Conservation (phyloP, 2,329 filamentous ascomycete genomes). For the Ampelomyces quisqualis region DNA sequence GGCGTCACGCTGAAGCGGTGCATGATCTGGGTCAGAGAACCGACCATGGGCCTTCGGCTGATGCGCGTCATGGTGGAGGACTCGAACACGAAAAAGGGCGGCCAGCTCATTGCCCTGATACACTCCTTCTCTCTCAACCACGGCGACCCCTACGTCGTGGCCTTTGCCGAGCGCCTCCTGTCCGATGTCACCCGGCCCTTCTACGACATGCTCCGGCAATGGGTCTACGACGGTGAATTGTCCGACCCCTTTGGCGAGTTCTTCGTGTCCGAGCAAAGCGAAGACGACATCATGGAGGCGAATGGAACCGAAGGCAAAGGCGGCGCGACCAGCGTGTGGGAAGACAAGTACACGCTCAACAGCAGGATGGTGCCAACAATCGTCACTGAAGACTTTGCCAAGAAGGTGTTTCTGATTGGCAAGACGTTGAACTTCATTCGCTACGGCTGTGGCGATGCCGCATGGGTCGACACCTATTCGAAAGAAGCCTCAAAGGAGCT, state of each 20-base stretch:
- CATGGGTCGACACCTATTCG: constrained; percentile 95
- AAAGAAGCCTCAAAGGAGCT: constrained; percentile 90
- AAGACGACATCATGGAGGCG: constrained; percentile 47
- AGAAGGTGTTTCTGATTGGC: constrained; percentile 95
- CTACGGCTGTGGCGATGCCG: constrained; percentile 88
- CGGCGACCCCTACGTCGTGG: constrained; percentile 90
- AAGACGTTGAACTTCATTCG: constrained; percentile 98
- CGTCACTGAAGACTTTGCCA: constrained; percentile 88
- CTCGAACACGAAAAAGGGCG: constrained; percentile 78
- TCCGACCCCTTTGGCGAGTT: constrained; percentile 96
- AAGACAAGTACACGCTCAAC: constrained; percentile 91
- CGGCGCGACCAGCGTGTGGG: constrained; percentile 89
- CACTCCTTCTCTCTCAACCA: constrained; percentile 92
- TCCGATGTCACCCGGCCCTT: constrained; percentile 88
- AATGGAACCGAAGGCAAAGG: constrained; percentile 46
- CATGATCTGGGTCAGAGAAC: constrained; percentile 95
- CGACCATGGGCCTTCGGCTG: constrained; percentile 89
- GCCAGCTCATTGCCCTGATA: constrained; percentile 89
- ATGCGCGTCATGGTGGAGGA: constrained; percentile 95
- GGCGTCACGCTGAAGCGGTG: constrained; percentile 94
- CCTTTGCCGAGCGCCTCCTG: constrained; percentile 87
- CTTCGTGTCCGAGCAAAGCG: constrained; percentile 83
- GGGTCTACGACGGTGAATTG: constrained; percentile 98
- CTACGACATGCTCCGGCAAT: constrained; percentile 91
- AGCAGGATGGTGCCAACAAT: constrained; percentile 88